phyloP scores from a whole-genome alignment of 1,284 basidiomycete species.

The Fomes fomentarius region DNA sequence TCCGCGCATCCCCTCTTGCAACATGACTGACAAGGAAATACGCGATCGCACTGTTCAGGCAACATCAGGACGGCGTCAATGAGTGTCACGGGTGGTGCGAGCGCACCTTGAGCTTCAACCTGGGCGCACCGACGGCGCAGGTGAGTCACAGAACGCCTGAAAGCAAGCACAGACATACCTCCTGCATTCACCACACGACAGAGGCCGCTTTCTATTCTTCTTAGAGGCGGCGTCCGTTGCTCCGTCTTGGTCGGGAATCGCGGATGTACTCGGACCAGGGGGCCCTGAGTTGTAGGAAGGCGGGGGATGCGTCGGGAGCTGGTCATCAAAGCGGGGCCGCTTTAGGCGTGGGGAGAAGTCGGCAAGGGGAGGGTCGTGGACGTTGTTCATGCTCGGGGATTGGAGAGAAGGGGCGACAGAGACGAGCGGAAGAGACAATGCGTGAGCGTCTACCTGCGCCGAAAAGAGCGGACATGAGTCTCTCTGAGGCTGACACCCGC shows the following conservation, averaged over 20 bases:
- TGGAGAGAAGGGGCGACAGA: slow-evolving; percentile 15
- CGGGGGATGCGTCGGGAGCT: slow-evolving; percentile 10
- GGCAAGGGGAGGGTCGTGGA: slow-evolving; percentile 25
- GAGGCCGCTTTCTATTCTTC: slow-evolving; percentile 44
- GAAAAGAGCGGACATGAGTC: slow-evolving; percentile 30
- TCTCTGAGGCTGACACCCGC: slow-evolving; percentile 10
- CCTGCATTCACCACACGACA: slow-evolving; percentile 63
- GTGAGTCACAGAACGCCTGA: slow-evolving; percentile 9
- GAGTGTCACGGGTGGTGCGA: slow-evolving; percentile 12
- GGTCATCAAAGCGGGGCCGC: slow-evolving; percentile 24
- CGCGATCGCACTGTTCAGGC: slow-evolving; percentile 53
- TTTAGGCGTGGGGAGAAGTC: slow-evolving; percentile 31
- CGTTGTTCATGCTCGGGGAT: slow-evolving; percentile 18
- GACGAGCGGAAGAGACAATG: slow-evolving; percentile 20
- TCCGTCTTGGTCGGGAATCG: slow-evolving; percentile 31
- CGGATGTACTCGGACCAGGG: slow-evolving; percentile 20
- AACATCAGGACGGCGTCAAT: slow-evolving; percentile 17
- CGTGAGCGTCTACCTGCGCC: slow-evolving; percentile 18
- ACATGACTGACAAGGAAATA: slow-evolving; percentile 64
- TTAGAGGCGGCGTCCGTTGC: slow-evolving; percentile 31
- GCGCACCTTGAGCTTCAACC: slow-evolving; percentile 57
- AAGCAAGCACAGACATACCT: slow-evolving; percentile 39
- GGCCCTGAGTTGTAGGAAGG: slow-evolving; percentile 11
- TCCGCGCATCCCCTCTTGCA: slow-evolving; percentile 62
- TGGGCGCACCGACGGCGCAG: slow-evolving; percentile 26